phyloP scores from a whole-genome alignment of 2,329 filamentous ascomycete genomes.

The Torrubiella hemipterigena region DNA sequence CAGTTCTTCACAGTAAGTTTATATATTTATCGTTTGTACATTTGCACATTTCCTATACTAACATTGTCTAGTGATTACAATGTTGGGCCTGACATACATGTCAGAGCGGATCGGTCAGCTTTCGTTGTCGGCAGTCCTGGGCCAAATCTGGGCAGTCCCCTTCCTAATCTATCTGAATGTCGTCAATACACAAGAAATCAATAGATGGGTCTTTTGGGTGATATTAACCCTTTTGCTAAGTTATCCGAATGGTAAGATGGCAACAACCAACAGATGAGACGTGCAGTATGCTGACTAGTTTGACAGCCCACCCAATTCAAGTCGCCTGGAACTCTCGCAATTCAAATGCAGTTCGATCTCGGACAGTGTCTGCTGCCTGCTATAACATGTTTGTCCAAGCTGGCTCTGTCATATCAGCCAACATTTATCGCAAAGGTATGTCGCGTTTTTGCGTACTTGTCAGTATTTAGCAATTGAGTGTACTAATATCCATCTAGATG shows the following conservation, averaged over 20 bases:
- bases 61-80: slow-evolving; percentile 18
- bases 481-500: slow-evolving; percentile 8
- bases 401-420: slow-evolving; percentile 17
- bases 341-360: slow-evolving; percentile 43
- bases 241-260: slow-evolving; percentile 17
- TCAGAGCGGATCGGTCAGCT: slow-evolving; percentile 30
- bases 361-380: slow-evolving; percentile 43
- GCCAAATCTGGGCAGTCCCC: slow-evolving; percentile 41
- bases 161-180: slow-evolving; percentile 34
- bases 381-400: slow-evolving; percentile 37
- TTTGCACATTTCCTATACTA: slow-evolving; percentile 9
- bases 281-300: neutral
- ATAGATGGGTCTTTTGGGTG: slow-evolving; percentile 21
- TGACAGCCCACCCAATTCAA: slow-evolving; percentile 34
- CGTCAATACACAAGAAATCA: slow-evolving; percentile 12
- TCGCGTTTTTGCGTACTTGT: slow-evolving; percentile 13
- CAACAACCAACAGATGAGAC: neutral
- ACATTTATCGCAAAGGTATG: slow-evolving; percentile 13
- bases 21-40: too few relatives aligned
- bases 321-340: slow-evolving; percentile 47
- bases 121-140: slow-evolving; percentile 28
- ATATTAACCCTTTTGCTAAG: slow-evolving; percentile 21
- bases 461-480: too few relatives aligned
- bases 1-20: slow-evolving; percentile 25
- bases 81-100: slow-evolving; percentile 32